Evolutionary conservation across 108 stramenopile genomes (phyloP), one percentile per base, ranked within the genome.

Genomic region (Licmophora abbreviata): DNA sequence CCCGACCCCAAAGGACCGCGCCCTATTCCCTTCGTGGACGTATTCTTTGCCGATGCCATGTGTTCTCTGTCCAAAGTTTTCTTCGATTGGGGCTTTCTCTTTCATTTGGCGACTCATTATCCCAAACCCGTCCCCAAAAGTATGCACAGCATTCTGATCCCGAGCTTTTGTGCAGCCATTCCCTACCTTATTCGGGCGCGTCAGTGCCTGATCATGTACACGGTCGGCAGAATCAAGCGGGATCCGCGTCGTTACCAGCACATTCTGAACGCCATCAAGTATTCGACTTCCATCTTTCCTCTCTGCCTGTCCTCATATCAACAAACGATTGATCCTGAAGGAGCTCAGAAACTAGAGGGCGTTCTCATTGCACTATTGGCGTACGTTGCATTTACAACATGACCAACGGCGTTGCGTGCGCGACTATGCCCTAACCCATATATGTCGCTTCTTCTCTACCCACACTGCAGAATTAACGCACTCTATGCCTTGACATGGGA

Each of bases 41-140:
- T 90, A 0, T 90, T 86, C 43, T 85, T 69, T 61, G 88, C 88
- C 21, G 88, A 90, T 84, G 81, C 77, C 60, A 76, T 85, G 80
- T 90, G 88, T 51, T 69, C 66, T 2, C 48, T 90, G 38, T 64
- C 61, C 59, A 90, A 90, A 46, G 88, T 90, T 1, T 86, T 90
- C 51, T 90, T 90, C 59, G 88, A 90, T 69, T 86, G 84, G 88
- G 88, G 88, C 0, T 86, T 90, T 79, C 48, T 90, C 29, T 59
- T 71, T 38, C 84, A 83, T 55, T 58, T 83, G 69, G 82, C 82
- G 1, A 61, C 61, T 44, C 82, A 90, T 56, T 89, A 85, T 76
- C 88, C 88, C 8, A 42, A 81, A 29, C 82, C 84, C 0, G 82
- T 73, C 10, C 84, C 84, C 1, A 53, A 67, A 34, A 65, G 65